Conservation (phyloP, 1,284 basidiomycete species). For the Vanrija sp. region DNA sequence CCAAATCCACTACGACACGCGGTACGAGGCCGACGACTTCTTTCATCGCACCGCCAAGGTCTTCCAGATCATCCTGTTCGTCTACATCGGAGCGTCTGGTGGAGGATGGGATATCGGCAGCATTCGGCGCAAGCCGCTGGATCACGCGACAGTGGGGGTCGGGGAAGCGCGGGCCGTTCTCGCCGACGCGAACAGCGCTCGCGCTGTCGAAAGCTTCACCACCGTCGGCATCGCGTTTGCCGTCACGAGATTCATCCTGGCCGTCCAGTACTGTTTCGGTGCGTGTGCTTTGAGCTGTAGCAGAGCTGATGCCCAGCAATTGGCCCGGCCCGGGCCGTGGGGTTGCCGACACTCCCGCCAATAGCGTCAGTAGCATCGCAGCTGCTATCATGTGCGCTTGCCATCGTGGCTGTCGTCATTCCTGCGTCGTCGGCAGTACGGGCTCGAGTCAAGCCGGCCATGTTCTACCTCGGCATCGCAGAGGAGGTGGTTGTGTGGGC, state of each 20-base stretch:
- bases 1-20: slow-evolving; percentile 33
- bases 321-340: not conserved
- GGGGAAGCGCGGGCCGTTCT: too few relatives aligned
- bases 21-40: slow-evolving; percentile 29
- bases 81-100: slow-evolving; percentile 32
- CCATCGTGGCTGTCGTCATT: slow-evolving; percentile 13
- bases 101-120: slow-evolving; percentile 23
- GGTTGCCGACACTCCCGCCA: not conserved
- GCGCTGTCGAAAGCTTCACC: slow-evolving; percentile 18
- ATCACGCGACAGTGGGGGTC: too few relatives aligned
- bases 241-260: slow-evolving; percentile 17
- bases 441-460: slow-evolving; percentile 16
- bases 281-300: not conserved
- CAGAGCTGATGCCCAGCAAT: not conserved
- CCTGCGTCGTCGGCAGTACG: slow-evolving; percentile 6
- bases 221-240: slow-evolving; percentile 25
- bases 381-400: slow-evolving; percentile 14
- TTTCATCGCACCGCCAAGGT: slow-evolving; percentile 29
- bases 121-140: not conserved
- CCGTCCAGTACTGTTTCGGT: slow-evolving; percentile 18
- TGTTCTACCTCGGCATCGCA: slow-evolving; percentile 25
- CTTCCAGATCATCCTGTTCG: slow-evolving; percentile 27
- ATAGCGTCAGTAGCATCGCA: slow-evolving; percentile 2
- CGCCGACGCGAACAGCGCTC: not conserved
- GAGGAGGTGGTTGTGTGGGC: slow-evolving; percentile 13